These are phyloP conservation scores for Eurotiales sp. DNA, from an alignment of 2,329 filamentous ascomycete species.

Conservation along the genomic window DNA sequence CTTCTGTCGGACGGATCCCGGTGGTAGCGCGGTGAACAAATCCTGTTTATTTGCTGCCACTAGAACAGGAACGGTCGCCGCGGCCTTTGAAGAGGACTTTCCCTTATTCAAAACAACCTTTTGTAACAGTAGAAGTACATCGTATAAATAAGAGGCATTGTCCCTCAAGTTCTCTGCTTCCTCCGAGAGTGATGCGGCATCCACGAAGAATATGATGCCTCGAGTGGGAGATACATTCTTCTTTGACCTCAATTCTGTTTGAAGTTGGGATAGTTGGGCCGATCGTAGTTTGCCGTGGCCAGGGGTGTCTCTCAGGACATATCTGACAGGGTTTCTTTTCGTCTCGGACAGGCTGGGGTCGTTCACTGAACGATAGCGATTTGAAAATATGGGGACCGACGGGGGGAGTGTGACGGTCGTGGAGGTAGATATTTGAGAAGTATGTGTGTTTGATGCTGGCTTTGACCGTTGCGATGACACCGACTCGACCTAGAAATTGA, in stretches of 20 bases:
- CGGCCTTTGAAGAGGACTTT: conserved; percentile 50
- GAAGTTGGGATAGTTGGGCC: conserved; percentile 34
- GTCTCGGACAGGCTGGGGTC: conserved; percentile 61
- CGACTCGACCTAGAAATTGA: conserved; percentile 37
- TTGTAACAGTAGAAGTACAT: conserved; percentile 79
- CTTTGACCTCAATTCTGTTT: conserved; percentile 34
- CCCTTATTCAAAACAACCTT: conserved; percentile 57
- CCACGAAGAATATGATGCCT: conserved; percentile 83
- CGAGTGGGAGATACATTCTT: conserved; percentile 46
- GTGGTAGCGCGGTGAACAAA: conserved; percentile 85
- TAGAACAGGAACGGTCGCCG: conserved; percentile 66
- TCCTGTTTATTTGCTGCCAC: conserved; percentile 94
- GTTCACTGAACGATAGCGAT: conserved; percentile 62
- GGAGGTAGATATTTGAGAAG: conserved; percentile 58
- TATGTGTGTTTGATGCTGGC: conserved; percentile 49
- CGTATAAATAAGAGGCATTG: conserved; percentile 81
- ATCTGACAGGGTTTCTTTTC: conserved; percentile 33
- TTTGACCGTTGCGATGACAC: conserved; percentile 39
- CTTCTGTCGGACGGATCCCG: conserved; percentile 66
- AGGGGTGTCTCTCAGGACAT: conserved; percentile 66
- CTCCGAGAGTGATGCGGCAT: conserved; percentile 64
- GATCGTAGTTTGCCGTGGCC: conserved; percentile 91
- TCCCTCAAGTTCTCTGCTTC: conserved; percentile 55
- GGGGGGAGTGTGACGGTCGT: conserved; percentile 55
- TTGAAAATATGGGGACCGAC: conserved; percentile 50